These are phyloP conservation scores for Aureobasidium lini DNA, from an alignment of 2,329 filamentous ascomycete species.

Conservation along the genomic window DNA sequence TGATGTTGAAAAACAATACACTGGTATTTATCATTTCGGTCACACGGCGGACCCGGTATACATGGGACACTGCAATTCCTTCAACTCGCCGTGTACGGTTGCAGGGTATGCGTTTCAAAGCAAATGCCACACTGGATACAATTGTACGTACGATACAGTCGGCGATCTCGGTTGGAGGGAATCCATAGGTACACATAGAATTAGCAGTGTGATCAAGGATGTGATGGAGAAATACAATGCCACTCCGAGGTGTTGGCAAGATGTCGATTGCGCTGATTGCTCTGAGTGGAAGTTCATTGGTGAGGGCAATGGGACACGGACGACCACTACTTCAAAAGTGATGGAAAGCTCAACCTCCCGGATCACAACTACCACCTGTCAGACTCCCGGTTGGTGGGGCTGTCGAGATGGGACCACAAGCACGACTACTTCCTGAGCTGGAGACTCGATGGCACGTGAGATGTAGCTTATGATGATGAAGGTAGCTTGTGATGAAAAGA, in stretches of 20 bases:
- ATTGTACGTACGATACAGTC: slow-evolving; percentile 86
- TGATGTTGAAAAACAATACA: slow-evolving; percentile 61
- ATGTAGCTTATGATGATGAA: too few species aligned
- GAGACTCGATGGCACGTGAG: too few species aligned
- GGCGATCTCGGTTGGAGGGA: slow-evolving; percentile 83
- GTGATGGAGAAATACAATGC: slow-evolving; percentile 72
- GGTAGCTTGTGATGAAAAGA: too few species aligned
- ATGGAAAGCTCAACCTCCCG: slow-evolving; percentile 43
- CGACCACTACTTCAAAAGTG: slow-evolving; percentile 35
- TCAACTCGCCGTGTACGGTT: slow-evolving; percentile 76
- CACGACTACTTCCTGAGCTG: slow-evolving; percentile 24
- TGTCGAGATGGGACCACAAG: background rate
- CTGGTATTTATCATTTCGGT: slow-evolving; percentile 79
- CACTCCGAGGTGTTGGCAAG: slow-evolving; percentile 65
- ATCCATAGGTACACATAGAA: slow-evolving; percentile 80
- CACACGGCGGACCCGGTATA: slow-evolving; percentile 89
- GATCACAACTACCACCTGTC: slow-evolving; percentile 40
- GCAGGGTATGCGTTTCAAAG: slow-evolving; percentile 88
- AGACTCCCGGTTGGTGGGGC: background rate
- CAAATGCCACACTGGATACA: slow-evolving; percentile 72
- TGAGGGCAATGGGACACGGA: slow-evolving; percentile 76
- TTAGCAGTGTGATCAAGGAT: slow-evolving; percentile 74
- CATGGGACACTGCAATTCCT: slow-evolving; percentile 83
- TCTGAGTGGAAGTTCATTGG: slow-evolving; percentile 86
- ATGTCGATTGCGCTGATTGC: slow-evolving; percentile 74